A percentile compares a stretch with the other conserved stretches of the same genome.
Conservation (phyloP, 176 grass and related monocot species). For the Chrysopogon serrulatus region DNA sequence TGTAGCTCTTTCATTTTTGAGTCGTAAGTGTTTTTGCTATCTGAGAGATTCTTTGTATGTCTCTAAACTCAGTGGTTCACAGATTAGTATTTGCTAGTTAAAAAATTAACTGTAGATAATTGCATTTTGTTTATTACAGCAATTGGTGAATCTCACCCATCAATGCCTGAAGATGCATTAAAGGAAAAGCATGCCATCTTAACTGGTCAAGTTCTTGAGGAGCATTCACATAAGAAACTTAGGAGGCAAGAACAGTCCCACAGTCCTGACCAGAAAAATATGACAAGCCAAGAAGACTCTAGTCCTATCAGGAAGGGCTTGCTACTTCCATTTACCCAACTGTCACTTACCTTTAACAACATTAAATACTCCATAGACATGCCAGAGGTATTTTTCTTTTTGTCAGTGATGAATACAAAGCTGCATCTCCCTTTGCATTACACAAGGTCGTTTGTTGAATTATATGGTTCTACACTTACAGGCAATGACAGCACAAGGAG, state of each 20-base stretch:
- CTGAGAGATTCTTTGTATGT: slow-evolving; percentile 1
- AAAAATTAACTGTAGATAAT: slow-evolving; percentile 9
- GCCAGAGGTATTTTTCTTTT: slow-evolving; percentile 57
- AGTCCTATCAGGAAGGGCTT: slow-evolving; percentile 51
- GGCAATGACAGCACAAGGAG: slow-evolving; percentile 89
- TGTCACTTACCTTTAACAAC: slow-evolving; percentile 66
- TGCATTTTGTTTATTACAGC: slow-evolving; percentile 38
- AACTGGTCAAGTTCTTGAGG: slow-evolving; percentile 59
- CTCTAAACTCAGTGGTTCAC: slow-evolving; percentile 14
- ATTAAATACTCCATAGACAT: slow-evolving; percentile 82
- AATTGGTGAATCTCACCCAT: slow-evolving; percentile 47
- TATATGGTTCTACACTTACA: slow-evolving; percentile 6
- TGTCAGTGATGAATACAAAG: slow-evolving; percentile 1
- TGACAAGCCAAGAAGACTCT: slow-evolving; percentile 7
- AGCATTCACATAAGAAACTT: slow-evolving; percentile 38
- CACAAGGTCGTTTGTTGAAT: background rate
- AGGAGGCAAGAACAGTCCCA: slow-evolving; percentile 37
- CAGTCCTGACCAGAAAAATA: slow-evolving; percentile 22
- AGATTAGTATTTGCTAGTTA: slow-evolving; percentile 7
- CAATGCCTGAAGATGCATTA: slow-evolving; percentile 65
- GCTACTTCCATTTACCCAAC: slow-evolving; percentile 67
- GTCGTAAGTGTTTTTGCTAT: slow-evolving; percentile 58
- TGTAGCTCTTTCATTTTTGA: slow-evolving; percentile 55
- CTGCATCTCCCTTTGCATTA: background rate
- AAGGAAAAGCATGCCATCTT: slow-evolving; percentile 71